A percentile compares a stretch with the other conserved stretches of the same genome.
phyloP scores from a whole-genome alignment of 441 rosid genomes.

The Biscutella laevigata region DNA sequence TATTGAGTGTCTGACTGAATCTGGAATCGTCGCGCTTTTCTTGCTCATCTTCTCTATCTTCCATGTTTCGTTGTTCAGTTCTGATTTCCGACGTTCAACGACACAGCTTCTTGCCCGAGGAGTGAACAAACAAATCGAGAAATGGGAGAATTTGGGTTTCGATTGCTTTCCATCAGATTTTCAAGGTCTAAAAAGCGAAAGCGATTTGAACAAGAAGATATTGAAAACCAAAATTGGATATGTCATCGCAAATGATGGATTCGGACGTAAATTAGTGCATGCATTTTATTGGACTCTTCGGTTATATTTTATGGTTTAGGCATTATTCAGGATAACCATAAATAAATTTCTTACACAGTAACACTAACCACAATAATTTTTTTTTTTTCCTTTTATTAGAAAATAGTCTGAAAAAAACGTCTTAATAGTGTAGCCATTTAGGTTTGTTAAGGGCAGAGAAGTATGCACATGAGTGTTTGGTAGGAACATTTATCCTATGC shows the following conservation, averaged over 20 bases:
- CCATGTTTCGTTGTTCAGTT: too few relatives aligned
- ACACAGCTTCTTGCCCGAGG: not conserved
- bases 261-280: not conserved
- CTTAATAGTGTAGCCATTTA: too few relatives aligned
- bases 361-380: too few relatives aligned
- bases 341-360: too few relatives aligned
- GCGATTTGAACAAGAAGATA: not conserved
- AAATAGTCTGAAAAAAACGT: too few relatives aligned
- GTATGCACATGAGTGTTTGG: too few relatives aligned
- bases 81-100: too few relatives aligned
- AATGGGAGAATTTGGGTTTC: not conserved
- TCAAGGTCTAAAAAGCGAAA: not conserved
- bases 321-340: too few relatives aligned
- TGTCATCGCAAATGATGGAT: slow-evolving; percentile 11
- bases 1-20: slow-evolving; percentile 84
- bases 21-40: slow-evolving; percentile 58
- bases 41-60: slow-evolving; percentile 35
- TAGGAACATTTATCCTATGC: too few relatives aligned
- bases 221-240: not conserved
- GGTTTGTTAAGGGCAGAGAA: too few relatives aligned
- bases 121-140: slow-evolving; percentile 6
- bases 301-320: too few relatives aligned
- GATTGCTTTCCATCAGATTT: slow-evolving; percentile 23
- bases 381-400: too few relatives aligned
- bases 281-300: not conserved